These are phyloP conservation scores for Hygrocybe coccinea DNA, from an alignment of 768 basidiomycete species.

Conservation along the genomic window DNA sequence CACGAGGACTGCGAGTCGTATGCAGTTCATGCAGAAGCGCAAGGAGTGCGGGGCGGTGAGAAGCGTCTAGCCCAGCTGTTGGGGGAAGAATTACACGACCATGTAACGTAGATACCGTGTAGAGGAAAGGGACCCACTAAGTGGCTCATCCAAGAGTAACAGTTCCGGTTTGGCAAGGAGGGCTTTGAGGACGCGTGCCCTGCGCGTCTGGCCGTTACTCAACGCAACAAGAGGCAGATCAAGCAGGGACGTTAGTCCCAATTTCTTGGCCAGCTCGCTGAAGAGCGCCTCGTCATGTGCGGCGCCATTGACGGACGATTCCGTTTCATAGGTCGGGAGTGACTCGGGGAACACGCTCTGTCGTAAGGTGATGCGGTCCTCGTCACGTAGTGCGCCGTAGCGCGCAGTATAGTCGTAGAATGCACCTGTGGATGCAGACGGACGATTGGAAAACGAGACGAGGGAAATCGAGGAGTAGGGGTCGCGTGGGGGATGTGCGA, in stretches of 20 bases:
- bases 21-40: constrained; percentile 55
- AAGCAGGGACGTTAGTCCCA: constrained; percentile 61
- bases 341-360: constrained; percentile 62
- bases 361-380: constrained; percentile 71
- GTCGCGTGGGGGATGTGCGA: constrained; percentile 33
- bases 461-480: constrained; percentile 47
- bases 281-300: constrained; percentile 36
- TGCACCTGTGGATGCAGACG: constrained; percentile 52
- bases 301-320: constrained; percentile 23
- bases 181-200: constrained; percentile 78
- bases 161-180: constrained; percentile 67
- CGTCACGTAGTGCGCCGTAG: constrained; percentile 84
- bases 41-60: constrained; percentile 53
- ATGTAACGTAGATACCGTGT: not conserved
- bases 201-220: constrained; percentile 87
- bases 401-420: constrained; percentile 94
- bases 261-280: constrained; percentile 45
- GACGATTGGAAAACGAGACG: constrained; percentile 66
- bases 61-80: constrained; percentile 73
- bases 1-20: constrained; percentile 42
- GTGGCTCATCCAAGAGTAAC: constrained; percentile 85
- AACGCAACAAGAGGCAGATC: constrained; percentile 80
- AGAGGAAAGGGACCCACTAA: constrained; percentile 47
- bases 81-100: not conserved
- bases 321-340: constrained; percentile 20